Conservation (phyloP, 2,329 filamentous ascomycete genomes). For the Massarina eburnea region DNA sequence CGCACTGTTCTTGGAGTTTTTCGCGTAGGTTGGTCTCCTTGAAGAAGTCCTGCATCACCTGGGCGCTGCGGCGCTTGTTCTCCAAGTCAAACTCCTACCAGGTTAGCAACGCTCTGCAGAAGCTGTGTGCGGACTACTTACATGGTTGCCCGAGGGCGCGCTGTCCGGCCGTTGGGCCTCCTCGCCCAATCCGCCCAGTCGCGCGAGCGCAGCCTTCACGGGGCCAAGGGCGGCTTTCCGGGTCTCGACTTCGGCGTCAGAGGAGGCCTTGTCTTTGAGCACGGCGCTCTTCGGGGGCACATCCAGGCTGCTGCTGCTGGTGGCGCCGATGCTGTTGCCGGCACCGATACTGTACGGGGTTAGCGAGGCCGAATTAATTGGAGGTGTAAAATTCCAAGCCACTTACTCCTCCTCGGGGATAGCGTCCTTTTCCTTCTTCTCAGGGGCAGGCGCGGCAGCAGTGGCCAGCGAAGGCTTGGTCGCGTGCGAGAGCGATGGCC, state of each 20-base stretch:
- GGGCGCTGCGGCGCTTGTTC: slow-evolving; percentile 32
- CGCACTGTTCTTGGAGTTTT: slow-evolving; percentile 38
- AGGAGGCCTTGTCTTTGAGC: slow-evolving; percentile 38
- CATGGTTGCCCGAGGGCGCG: slow-evolving; percentile 36
- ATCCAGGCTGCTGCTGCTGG: slow-evolving; percentile 24
- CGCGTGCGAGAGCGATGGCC: slow-evolving; percentile 24
- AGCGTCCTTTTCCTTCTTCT: slow-evolving; percentile 10
- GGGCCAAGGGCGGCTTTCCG: slow-evolving; percentile 28
- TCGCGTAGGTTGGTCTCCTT: slow-evolving; percentile 42
- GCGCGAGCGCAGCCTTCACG: slow-evolving; percentile 32
- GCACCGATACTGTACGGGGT: too few species aligned
- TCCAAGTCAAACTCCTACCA: slow-evolving; percentile 33
- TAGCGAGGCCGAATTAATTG: too few species aligned
- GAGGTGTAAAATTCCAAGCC: too few species aligned
- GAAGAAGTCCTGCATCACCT: slow-evolving; percentile 45
- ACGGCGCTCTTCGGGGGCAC: slow-evolving; percentile 23
- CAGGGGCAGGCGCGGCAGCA: slow-evolving; percentile 12
- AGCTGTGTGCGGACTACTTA: too few species aligned
- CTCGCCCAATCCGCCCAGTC: slow-evolving; percentile 32
- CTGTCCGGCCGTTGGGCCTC: slow-evolving; percentile 33
- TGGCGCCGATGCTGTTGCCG: too few species aligned
- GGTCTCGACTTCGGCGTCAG: slow-evolving; percentile 38
- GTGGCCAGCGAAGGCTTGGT: slow-evolving; percentile 34
- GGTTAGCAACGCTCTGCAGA: too few species aligned
- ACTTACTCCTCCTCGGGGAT: slow-evolving; percentile 23